Evolutionary conservation across 1,284 basidiomycete species (phyloP).

Genomic region (Sanghuangporus weigelae): DNA sequence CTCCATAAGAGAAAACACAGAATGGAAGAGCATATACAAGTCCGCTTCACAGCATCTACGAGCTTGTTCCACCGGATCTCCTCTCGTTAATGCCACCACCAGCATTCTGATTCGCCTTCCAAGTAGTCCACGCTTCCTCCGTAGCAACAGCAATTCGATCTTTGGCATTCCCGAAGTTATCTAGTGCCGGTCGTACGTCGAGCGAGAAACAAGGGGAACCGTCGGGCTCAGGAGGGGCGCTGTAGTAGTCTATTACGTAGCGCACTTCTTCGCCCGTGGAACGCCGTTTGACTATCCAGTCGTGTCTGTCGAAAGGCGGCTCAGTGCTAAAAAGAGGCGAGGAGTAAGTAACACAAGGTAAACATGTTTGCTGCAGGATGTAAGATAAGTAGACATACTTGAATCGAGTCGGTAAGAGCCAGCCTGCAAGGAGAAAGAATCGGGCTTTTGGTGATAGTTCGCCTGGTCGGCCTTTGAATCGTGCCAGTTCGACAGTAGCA

Average conservation of each 20-base stretch:
- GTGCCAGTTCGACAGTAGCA: constrained; percentile 65
- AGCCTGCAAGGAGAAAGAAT: constrained; percentile 79
- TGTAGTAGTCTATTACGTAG: constrained; percentile 97
- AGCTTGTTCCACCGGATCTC: neutral
- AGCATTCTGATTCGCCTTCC: constrained; percentile 23
- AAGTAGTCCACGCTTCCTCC: constrained; percentile 59
- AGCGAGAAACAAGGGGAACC: constrained; percentile 89
- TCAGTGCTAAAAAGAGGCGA: constrained; percentile 52
- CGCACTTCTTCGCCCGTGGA: constrained; percentile 73
- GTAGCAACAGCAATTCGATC: constrained; percentile 69
- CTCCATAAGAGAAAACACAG: neutral
- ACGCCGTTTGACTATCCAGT: constrained; percentile 89
- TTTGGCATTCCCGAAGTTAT: constrained; percentile 68
- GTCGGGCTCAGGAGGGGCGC: constrained; percentile 77
- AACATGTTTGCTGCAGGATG: neutral
- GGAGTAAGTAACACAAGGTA: neutral
- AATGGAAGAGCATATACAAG: neutral
- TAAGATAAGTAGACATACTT: constrained; percentile 51
- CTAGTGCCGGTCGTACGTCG: constrained; percentile 87
- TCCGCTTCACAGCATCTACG: neutral
- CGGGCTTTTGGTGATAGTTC: constrained; percentile 87
- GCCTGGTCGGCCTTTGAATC: constrained; percentile 89
- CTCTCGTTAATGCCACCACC: neutral
- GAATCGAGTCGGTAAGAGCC: constrained; percentile 85
- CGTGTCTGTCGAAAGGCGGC: constrained; percentile 97